A percentile compares a stretch with the other conserved stretches of the same genome.
phyloP scores from a whole-genome alignment of 305 asterid genomes.

The Andrographis paniculata region DNA sequence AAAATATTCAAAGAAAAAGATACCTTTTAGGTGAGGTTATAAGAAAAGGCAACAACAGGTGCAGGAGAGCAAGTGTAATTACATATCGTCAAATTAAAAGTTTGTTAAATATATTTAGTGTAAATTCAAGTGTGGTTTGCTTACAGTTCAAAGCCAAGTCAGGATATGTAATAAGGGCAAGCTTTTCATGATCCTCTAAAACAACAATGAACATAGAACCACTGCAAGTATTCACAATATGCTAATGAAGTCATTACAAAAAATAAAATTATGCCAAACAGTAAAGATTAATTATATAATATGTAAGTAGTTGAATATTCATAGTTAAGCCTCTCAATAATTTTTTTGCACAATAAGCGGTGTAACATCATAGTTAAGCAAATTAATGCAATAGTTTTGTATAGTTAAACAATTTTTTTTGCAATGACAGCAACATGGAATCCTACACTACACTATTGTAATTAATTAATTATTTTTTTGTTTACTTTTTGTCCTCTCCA shows the following conservation, averaged over 20 bases:
- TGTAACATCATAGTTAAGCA: too few species aligned
- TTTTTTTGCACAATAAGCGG: too few species aligned
- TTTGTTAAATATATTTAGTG: conserved; percentile 6
- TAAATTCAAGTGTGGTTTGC: conserved; percentile 21
- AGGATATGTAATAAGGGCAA: conserved; percentile 91
- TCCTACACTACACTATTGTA: too few species aligned
- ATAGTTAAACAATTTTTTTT: too few species aligned
- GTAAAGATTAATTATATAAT: background rate
- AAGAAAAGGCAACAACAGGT: too few species aligned
- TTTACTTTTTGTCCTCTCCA: too few species aligned
- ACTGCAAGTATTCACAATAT: conserved; percentile 62
- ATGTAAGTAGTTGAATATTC: background rate
- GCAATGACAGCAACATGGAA: too few species aligned
- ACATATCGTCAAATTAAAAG: too few species aligned
- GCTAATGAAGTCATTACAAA: conserved; percentile 55
- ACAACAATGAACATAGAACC: conserved; percentile 79
- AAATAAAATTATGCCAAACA: conserved; percentile 17
- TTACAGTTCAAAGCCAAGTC: conserved; percentile 90
- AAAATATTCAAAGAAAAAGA: background rate
- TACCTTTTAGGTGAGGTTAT: background rate
- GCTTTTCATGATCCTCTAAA: conserved; percentile 88
- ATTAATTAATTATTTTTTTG: too few species aligned
- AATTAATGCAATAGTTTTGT: too few species aligned
- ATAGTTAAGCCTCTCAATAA: too few species aligned
- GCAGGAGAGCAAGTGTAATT: too few species aligned